Conservation (phyloP, 2,329 filamentous ascomycete species). For the Clonostachys rosea region DNA sequence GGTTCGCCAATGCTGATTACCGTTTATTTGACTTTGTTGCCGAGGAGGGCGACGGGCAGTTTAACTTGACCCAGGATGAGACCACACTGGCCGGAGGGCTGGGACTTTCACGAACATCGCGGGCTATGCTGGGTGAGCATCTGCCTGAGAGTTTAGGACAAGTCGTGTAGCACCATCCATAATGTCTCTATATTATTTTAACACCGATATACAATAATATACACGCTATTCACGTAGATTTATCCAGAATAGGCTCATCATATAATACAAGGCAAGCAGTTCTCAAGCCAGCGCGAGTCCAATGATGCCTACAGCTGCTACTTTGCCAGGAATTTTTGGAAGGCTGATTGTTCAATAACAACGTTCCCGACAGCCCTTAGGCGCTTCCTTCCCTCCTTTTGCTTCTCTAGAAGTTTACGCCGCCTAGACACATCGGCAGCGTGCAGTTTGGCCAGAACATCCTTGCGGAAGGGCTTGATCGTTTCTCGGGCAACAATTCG, state of each 20-base stretch:
- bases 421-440: slow-evolving; percentile 81
- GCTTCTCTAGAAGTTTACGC: slow-evolving; percentile 87
- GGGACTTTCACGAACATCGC: slow-evolving; percentile 24
- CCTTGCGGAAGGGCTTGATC: slow-evolving; percentile 94
- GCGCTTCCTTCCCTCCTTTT: slow-evolving; percentile 92
- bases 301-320: slow-evolving; percentile 22
- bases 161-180: too few species aligned
- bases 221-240: background rate
- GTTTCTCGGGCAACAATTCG: slow-evolving; percentile 87
- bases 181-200: too few species aligned
- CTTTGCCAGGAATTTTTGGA: slow-evolving; percentile 89
- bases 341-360: slow-evolving; percentile 92
- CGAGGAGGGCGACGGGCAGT: slow-evolving; percentile 8
- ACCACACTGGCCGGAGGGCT: slow-evolving; percentile 24
- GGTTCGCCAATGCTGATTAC: slow-evolving; percentile 60
- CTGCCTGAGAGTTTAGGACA: slow-evolving; percentile 13
- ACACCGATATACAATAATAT: too few species aligned
- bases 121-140: slow-evolving; percentile 29
- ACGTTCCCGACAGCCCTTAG: slow-evolving; percentile 83
- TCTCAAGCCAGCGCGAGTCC: background rate
- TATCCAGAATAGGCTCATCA: background rate
- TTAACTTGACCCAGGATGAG: slow-evolving; percentile 38
- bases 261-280: background rate
- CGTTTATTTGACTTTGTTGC: slow-evolving; percentile 51
- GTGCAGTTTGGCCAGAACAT: slow-evolving; percentile 89